These are phyloP conservation scores for Coniochaeta ligniaria DNA, from an alignment of 2,329 filamentous ascomycete species.

Conservation along the genomic window DNA sequence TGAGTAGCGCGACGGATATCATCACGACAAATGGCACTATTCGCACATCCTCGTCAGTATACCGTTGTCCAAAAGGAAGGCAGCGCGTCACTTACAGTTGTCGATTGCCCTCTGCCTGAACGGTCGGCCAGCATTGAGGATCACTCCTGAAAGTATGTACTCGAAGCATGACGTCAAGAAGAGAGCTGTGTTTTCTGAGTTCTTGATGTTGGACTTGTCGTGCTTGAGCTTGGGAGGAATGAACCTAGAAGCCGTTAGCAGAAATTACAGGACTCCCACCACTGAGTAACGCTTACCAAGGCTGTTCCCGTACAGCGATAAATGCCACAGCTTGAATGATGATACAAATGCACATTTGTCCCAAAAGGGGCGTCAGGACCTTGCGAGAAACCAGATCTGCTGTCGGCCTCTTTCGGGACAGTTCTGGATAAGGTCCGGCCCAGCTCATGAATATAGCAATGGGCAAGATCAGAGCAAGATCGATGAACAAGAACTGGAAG, in stretches of 20 bases:
- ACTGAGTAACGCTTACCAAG: conserved; percentile 51
- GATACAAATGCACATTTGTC: conserved; percentile 79
- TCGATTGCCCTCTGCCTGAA: conserved; percentile 74
- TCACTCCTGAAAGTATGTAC: conserved; percentile 84
- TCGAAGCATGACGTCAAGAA: conserved; percentile 92
- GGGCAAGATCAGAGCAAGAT: conserved; percentile 83
- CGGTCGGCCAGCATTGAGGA: conserved; percentile 84
- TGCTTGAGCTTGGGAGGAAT: conserved; percentile 70
- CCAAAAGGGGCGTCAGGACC: conserved; percentile 80
- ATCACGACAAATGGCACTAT: conserved; percentile 78
- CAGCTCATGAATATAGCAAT: conserved; percentile 99
- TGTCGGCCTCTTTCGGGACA: conserved; percentile 81
- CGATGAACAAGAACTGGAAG: conserved; percentile 95
- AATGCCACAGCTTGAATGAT: conserved; percentile 69
- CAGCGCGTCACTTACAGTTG: conserved; percentile 56
- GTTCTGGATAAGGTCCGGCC: conserved; percentile 72
- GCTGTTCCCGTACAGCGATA: conserved; percentile 65
- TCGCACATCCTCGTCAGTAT: conserved; percentile 11
- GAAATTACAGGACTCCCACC: background rate
- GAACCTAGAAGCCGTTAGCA: conserved; percentile 43
- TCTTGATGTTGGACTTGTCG: conserved; percentile 77
- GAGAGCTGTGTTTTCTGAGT: conserved; percentile 87
- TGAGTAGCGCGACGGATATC: conserved; percentile 57
- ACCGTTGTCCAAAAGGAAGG: background rate
- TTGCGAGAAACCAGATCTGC: conserved; percentile 90